Percentiles rank a stretch among this genome's conserved stretches.
Conservation (phyloP, 176 grass and related monocot genomes). For the Carex myosuroides region DNA sequence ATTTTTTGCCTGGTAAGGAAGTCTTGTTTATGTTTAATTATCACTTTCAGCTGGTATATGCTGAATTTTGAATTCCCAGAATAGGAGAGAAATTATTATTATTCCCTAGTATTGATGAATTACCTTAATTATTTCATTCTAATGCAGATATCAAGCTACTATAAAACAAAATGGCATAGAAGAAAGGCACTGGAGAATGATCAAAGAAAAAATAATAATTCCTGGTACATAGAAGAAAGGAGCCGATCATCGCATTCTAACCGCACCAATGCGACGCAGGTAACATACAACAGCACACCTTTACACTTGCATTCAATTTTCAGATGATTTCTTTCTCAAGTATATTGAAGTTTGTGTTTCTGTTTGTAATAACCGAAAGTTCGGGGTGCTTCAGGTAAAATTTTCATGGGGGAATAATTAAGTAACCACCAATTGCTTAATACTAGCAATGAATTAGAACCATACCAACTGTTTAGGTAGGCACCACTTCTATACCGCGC, state of each 20-base stretch:
- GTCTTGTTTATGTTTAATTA: not conserved
- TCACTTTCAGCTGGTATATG: not conserved
- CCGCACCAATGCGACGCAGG: conserved; percentile 9
- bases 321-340: not conserved
- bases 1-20: not conserved
- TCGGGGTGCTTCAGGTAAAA: not conserved
- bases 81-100: not conserved
- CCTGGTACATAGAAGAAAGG: not conserved
- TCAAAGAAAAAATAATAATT: not conserved
- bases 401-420: not conserved
- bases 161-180: conserved; percentile 16
- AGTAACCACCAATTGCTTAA: not conserved
- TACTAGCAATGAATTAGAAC: not conserved
- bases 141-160: conserved; percentile 23
- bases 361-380: not conserved
- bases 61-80: not conserved
- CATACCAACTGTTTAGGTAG: not conserved
- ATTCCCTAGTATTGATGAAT: not conserved
- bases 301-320: not conserved
- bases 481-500: not conserved
- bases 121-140: not conserved
- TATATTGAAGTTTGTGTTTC: not conserved
- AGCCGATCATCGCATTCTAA: conserved; percentile 11
- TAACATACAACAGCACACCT: not conserved
- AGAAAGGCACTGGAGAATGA: conserved; percentile 8